Base-by-base conservation (phyloP, 2,329 filamentous ascomycete species). In the Rutstroemia sydowiana region DNA sequence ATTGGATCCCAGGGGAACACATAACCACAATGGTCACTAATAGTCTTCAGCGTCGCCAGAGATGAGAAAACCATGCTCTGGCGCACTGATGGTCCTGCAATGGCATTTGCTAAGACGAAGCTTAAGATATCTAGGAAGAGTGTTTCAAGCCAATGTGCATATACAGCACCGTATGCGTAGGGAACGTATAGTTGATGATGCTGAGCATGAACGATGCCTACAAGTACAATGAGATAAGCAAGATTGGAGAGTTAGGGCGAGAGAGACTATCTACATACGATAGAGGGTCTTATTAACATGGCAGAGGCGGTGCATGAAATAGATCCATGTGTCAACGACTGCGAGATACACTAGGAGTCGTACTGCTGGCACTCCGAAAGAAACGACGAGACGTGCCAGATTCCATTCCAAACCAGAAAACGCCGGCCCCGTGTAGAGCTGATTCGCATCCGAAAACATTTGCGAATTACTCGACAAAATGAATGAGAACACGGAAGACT, bases 171-270 rank as follows among this genome's bases (percentile, higher is more conserved):
- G 68, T 92, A 98, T 3, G 93, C 93, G 69, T 97, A 98, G 2
- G 93, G 93, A 3, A 97, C 93, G 69, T 98, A 97, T 31, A 98
- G 83, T 37, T 92, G 87, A 75, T 98, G 93, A 70, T 98, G 93
- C 54, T 92, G 84, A 43, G 91, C 92, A 73, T 97, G 93, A 73
- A 96, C n/a, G n/a, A n/a, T n/a, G n/a, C n/a, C n/a, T n/a, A n/a
- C n/a, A n/a, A n/a, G n/a, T n/a, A n/a, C n/a, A n/a, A n/a, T n/a
- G n/a, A n/a, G n/a, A n/a, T n/a, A n/a, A n/a, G n/a, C n/a, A n/a
- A n/a, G n/a, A n/a, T n/a, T n/a, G n/a, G n/a, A n/a, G n/a, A n/a
- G n/a, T n/a, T n/a, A n/a, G n/a, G n/a, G n/a, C n/a, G n/a, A n/a
- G n/a, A n/a, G n/a, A n/a, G 30, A 32, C 8, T 34, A 16, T 47